A percentile compares a stretch with the other conserved stretches of the same genome.
Conservation (phyloP, 2,329 filamentous ascomycete species). For the Fusarium albidum region DNA sequence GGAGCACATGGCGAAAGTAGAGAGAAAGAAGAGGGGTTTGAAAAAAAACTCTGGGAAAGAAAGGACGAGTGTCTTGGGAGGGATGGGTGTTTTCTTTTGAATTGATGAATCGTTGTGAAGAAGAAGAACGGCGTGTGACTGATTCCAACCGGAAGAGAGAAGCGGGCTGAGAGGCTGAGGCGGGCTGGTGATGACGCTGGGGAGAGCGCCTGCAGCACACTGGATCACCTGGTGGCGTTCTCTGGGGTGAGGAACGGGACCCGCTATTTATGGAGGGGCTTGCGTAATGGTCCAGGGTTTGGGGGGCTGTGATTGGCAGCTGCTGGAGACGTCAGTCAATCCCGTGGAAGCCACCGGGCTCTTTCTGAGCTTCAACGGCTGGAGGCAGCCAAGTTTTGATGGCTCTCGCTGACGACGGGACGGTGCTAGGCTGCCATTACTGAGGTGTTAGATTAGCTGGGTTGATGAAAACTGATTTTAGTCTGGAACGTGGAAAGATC, state of each 20-base stretch:
- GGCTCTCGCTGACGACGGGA: neutral
- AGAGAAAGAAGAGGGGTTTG: neutral
- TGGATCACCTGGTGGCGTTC: constrained; percentile 31
- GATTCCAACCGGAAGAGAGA: constrained; percentile 3
- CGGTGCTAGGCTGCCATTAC: neutral
- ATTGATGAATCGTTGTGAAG: constrained; percentile 11
- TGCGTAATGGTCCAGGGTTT: constrained; percentile 30
- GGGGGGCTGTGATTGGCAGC: constrained; percentile 15
- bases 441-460: neutral
- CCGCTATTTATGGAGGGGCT: constrained; percentile 16
- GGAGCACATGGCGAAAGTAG: constrained; percentile 58
- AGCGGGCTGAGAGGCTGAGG: constrained; percentile 27
- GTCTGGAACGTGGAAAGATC: too few species aligned
- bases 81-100: neutral
- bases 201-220: constrained; percentile 1
- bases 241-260: constrained; percentile 12
- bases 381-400: constrained; percentile 20
- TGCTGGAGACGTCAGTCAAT: constrained; percentile 10
- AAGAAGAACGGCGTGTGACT: constrained; percentile 22
- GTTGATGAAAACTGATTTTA: too few species aligned
- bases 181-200: constrained; percentile 34
- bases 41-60: neutral
- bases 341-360: constrained; percentile 24
- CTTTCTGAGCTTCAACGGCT: constrained; percentile 14
- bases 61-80: too few species aligned